phyloP scores from a whole-genome alignment of 306 rosid genomes.

The Cyamopsis tetragonoloba region DNA sequence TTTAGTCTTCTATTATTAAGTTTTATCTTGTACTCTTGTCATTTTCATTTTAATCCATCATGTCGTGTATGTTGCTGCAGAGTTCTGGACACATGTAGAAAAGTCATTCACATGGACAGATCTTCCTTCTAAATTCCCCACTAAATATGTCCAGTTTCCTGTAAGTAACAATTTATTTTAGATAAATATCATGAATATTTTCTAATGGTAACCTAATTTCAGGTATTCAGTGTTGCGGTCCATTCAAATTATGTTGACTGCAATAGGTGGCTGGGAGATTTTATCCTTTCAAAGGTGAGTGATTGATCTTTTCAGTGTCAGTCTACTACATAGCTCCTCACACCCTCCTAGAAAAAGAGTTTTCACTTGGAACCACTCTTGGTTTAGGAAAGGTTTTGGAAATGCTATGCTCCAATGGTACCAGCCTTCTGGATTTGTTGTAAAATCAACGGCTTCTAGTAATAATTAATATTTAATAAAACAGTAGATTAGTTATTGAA shows the following conservation, averaged over 20 bases:
- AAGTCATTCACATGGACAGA: constrained; percentile 96
- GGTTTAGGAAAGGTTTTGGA: neutral
- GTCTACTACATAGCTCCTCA: neutral
- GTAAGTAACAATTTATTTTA: constrained; percentile 47
- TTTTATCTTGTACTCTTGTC: neutral
- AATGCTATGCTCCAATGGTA: neutral
- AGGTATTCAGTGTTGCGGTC: constrained; percentile 74
- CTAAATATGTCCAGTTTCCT: constrained; percentile 94
- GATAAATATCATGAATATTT: constrained; percentile 16
- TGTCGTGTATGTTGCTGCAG: constrained; percentile 47
- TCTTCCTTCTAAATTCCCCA: constrained; percentile 91
- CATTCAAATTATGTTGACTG: constrained; percentile 97
- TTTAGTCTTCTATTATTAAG: too few relatives aligned
- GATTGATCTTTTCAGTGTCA: constrained; percentile 14
- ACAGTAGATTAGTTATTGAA: neutral
- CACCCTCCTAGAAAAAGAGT: neutral
- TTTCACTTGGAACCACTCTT: neutral
- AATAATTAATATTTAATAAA: neutral
- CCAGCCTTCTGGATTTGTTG: neutral
- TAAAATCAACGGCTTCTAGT: neutral
- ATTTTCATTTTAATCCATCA: constrained; percentile 4
- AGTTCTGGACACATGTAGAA: constrained; percentile 89
- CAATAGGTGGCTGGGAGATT: constrained; percentile 97
- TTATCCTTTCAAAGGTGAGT: constrained; percentile 90
- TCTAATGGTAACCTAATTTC: constrained; percentile 31